A percentile compares a stretch with the other conserved stretches of the same genome.
These are phyloP conservation scores for Aspergillus mulundensis DNA, from an alignment of 495 filamentous ascomycete species.

Conservation along the genomic window DNA sequence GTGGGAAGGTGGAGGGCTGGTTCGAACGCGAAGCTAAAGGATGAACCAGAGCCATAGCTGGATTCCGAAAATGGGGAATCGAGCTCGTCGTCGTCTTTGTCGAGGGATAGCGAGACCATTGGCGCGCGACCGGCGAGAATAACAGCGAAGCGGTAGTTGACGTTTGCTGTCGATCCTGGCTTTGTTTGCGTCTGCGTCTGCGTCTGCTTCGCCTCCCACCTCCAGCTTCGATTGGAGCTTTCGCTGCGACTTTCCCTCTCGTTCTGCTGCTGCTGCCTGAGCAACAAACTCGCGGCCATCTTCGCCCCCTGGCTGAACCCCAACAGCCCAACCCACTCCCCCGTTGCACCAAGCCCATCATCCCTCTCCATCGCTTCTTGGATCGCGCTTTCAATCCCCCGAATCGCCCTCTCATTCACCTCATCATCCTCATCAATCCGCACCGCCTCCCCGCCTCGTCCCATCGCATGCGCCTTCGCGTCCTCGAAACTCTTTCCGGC, in stretches of 20 bases:
- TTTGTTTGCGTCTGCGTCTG: too few relatives aligned
- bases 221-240: too few relatives aligned
- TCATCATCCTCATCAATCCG: background rate
- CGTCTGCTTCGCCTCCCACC: too few relatives aligned
- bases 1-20: constrained; percentile 39
- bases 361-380: background rate
- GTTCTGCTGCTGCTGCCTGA: constrained; percentile 18
- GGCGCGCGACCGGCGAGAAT: constrained; percentile 56
- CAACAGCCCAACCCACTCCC: constrained; percentile 56
- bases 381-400: background rate
- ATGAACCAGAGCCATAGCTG: background rate
- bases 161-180: background rate
- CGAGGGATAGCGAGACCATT: constrained; percentile 30
- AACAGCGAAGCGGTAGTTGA: constrained; percentile 30
- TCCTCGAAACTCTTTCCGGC: too few relatives aligned
- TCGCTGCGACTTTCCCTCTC: background rate
- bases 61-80: background rate
- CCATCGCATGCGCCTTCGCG: background rate
- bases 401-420: background rate
- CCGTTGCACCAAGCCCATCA: constrained; percentile 15
- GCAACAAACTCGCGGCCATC: constrained; percentile 45
- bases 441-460: background rate
- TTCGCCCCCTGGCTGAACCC: constrained; percentile 60
- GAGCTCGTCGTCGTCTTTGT: background rate
- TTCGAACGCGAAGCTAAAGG: background rate